Conservation (phyloP, 2,329 filamentous ascomycete species). For the Fusarium sulawesiense region DNA sequence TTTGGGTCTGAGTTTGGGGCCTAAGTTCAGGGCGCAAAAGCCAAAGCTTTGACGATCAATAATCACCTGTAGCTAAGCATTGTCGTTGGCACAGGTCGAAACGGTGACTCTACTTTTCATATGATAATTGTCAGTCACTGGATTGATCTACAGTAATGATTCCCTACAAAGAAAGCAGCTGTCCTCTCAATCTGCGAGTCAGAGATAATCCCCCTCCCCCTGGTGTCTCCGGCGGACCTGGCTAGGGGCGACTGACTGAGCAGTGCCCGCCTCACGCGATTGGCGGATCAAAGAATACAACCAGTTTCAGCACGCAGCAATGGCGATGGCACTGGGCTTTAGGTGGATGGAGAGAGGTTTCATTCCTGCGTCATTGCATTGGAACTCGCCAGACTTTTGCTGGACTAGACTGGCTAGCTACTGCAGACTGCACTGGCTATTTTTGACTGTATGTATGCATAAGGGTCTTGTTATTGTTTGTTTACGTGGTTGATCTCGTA, state of each 20-base stretch:
- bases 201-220: constrained; percentile 17
- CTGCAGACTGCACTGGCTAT: background rate
- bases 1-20: background rate
- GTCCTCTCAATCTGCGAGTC: constrained; percentile 1
- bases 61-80: background rate
- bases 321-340: constrained; percentile 9
- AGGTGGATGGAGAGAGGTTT: constrained; percentile 36
- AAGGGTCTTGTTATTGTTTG: constrained; percentile 19
- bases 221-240: constrained; percentile 24
- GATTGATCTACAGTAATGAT: constrained; percentile 9
- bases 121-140: background rate
- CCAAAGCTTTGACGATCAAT: background rate
- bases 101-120: background rate
- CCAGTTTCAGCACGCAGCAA: constrained; percentile 37
- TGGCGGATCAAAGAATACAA: constrained; percentile 22
- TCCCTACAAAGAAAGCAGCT: background rate
- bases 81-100: background rate
- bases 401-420: background rate
- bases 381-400: constrained; percentile 20
- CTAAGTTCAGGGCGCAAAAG: background rate
- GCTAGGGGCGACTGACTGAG: constrained; percentile 19
- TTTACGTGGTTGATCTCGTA: constrained; percentile 22
- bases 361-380: constrained; percentile 42
- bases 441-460: constrained; percentile 7
- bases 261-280: constrained; percentile 11